A percentile compares a stretch with the other conserved stretches of the same genome.
Conservation (phyloP, 2,329 filamentous ascomycete genomes). For the Diaporthe caulivora region DNA sequence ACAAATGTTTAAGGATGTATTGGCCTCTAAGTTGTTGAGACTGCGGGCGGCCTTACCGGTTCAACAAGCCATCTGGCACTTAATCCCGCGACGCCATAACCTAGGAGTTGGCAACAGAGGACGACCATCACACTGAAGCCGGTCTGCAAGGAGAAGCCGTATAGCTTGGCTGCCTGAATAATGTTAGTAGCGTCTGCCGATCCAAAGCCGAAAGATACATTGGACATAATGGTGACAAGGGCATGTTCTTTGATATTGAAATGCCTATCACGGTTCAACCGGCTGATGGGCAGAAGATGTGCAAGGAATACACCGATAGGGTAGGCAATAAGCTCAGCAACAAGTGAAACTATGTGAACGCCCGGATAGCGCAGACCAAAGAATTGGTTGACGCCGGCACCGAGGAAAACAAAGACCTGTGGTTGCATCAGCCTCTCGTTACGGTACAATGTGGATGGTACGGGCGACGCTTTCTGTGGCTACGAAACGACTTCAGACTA, state of each 20-base stretch:
- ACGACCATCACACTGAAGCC: conserved; percentile 54
- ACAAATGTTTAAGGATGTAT: background rate
- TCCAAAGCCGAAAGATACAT: conserved; percentile 60
- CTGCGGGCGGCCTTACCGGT: conserved; percentile 39
- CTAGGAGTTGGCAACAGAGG: conserved; percentile 53
- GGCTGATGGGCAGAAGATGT: conserved; percentile 52
- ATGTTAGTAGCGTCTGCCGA: conserved; percentile 60
- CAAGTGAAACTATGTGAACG: conserved; percentile 58
- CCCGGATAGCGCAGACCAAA: conserved; percentile 60
- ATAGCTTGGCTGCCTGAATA: conserved; percentile 57
- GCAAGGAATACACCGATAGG: conserved; percentile 56
- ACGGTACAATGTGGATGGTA: background rate
- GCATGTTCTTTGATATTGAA: conserved; percentile 63
- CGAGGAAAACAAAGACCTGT: conserved; percentile 57
- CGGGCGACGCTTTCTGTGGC: background rate
- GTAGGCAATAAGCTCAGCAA: conserved; percentile 58
- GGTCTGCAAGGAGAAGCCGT: conserved; percentile 54
- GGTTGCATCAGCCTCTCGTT: background rate
- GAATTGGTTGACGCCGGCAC: conserved; percentile 60
- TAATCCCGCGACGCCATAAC: conserved; percentile 55
- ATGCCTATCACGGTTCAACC: conserved; percentile 55
- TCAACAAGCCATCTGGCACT: conserved; percentile 52
- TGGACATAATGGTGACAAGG: conserved; percentile 61
- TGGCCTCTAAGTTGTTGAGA: background rate
- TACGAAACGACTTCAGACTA: background rate